Percentiles rank a stretch among this genome's conserved stretches.
Evolutionary conservation across 345 rosid genomes (phyloP).

Genomic region (Dimocarpus longan): DNA sequence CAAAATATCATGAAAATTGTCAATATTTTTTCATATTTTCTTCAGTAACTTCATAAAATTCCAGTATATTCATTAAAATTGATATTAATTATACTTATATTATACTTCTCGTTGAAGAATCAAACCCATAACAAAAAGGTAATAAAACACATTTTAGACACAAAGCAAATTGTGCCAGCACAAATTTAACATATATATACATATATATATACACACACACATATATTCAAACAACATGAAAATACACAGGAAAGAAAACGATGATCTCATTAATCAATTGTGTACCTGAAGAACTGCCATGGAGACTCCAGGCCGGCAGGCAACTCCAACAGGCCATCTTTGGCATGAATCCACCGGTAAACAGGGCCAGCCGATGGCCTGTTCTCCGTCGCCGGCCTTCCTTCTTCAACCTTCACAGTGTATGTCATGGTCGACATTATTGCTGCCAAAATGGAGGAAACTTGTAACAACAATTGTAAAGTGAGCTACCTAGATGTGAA

Average conservation of each 20-base stretch:
- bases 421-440: conserved; percentile 43
- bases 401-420: conserved; percentile 72
- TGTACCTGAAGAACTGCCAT: conserved; percentile 85
- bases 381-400: conserved; percentile 47
- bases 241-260: background rate
- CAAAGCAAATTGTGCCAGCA: too few species aligned
- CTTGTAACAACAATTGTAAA: background rate
- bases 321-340: conserved; percentile 69
- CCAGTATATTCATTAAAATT: too few species aligned
- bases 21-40: too few species aligned
- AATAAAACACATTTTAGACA: too few species aligned
- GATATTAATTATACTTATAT: too few species aligned
- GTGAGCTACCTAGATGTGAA: background rate
- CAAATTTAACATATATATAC: too few species aligned
- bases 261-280: background rate
- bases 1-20: too few species aligned
- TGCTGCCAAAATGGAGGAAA: background rate
- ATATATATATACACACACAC: too few species aligned
- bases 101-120: too few species aligned
- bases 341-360: conserved; percentile 75
- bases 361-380: conserved; percentile 81
- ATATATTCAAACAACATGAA: background rate
- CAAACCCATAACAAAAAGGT: too few species aligned
- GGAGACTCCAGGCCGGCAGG: conserved; percentile 70
- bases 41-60: too few species aligned